Evolutionary conservation across 2,329 filamentous ascomycete species (phyloP).

Genomic region (Huntiella omanensis): DNA sequence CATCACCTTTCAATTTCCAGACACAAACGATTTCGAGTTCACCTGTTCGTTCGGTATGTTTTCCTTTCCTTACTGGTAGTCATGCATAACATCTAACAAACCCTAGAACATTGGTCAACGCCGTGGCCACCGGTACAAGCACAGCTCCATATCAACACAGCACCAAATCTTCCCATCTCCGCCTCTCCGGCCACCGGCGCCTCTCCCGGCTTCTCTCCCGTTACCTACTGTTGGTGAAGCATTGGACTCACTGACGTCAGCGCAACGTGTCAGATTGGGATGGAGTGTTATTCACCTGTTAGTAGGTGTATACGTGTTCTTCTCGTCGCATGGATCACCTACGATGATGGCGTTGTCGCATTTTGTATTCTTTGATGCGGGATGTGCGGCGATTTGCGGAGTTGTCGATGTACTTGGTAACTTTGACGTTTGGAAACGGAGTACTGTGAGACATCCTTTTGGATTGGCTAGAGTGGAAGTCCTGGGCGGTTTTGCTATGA

Average conservation of each 20-base stretch:
- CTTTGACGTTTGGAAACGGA: constrained; percentile 93
- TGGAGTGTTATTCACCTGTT: constrained; percentile 84
- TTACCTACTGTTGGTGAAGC: constrained; percentile 80
- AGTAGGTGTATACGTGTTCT: constrained; percentile 69
- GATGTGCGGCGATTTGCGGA: constrained; percentile 80
- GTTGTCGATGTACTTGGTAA: constrained; percentile 85
- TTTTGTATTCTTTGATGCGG: constrained; percentile 84
- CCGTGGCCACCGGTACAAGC: constrained; percentile 92
- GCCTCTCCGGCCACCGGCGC: constrained; percentile 63
- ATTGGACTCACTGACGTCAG: constrained; percentile 71
- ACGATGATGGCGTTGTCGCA: constrained; percentile 86
- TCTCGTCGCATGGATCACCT: constrained; percentile 67
- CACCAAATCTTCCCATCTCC: constrained; percentile 96
- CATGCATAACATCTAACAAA: not conserved
- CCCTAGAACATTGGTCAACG: constrained; percentile 69
- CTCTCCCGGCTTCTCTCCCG: constrained; percentile 77
- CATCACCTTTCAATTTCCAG: constrained; percentile 86
- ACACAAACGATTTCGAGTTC: constrained; percentile 57
- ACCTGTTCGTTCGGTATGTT: constrained; percentile 56
- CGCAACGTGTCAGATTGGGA: constrained; percentile 64
- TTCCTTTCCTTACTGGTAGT: not conserved
- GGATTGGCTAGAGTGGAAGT: constrained; percentile 84
- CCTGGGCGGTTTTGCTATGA: constrained; percentile 87
- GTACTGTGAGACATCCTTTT: constrained; percentile 84
- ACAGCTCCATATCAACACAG: constrained; percentile 71